Base-by-base conservation (phyloP, 352 stramenopile species). In the Phytopythium sindhum region DNA sequence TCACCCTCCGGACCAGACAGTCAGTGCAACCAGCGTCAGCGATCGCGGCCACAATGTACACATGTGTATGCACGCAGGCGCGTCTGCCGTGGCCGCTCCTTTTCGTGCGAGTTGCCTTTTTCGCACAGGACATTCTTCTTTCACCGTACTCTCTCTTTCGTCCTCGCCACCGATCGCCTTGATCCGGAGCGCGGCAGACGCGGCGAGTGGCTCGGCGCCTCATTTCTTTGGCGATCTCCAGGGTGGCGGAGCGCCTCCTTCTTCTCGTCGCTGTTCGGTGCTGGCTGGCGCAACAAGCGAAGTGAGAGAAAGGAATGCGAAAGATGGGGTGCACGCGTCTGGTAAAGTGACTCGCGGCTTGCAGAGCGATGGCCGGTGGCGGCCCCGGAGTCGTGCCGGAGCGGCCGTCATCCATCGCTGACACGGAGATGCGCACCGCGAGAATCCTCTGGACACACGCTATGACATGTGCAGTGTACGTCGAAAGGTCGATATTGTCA, bases 91-190 rank as follows among this genome's bases (percentile, higher is more conserved):
- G 15, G 4, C 39, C 39, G 39, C 11, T 14, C 39, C 39, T 45
- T n/a, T 45, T 17, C 19, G 39, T 7, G 39, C 14, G 14, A 26
- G 19, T 48, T 48, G 42, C 19, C 48, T 55, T 55, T 55, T 55
- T 55, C 48, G 48, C 28, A 12, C 48, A 3, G 48, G 48, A 24
- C 24, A n/a, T 55, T 35, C 48, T 55, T 55, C 48, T 55, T 55
- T 17, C 48, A 55, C 47, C 14, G 15, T 4, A 14, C 19, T 19
- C 42, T n/a, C 19, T 7, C 42, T 21, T 12, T 48, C 2, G 33
- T 39, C 42, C 19, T 48, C 42, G 9, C 42, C 19, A 39, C 7
- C 33, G 33, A 10, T 4, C 33, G 33, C 33, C 14, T 11, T 10
- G 33, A 39, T 10, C 33, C 33, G 33, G 33, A 39, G 33, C 33